Evolutionary conservation across 1,284 basidiomycete genomes (phyloP).

Genomic region (Apiotrichum akiyoshidainum): DNA sequence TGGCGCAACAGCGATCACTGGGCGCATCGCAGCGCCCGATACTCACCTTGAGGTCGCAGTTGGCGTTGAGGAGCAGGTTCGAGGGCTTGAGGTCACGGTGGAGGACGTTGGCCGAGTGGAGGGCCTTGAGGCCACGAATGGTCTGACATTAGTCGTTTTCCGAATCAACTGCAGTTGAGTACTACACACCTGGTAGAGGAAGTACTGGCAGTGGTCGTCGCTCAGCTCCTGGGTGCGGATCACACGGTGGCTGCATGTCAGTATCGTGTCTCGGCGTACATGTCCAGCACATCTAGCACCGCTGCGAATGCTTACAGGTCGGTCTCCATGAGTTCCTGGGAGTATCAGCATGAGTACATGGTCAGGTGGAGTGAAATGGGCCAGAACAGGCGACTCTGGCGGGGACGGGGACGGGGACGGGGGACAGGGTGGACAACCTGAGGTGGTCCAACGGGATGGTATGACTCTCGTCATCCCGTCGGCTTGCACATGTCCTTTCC

Average conservation of each 20-base stretch:
- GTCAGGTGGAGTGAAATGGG: background rate
- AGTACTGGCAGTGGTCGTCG: slow-evolving; percentile 92
- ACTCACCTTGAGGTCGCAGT: slow-evolving; percentile 85
- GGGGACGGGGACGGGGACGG: background rate
- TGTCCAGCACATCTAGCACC: no score
- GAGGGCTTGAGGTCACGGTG: slow-evolving; percentile 94
- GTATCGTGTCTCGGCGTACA: background rate
- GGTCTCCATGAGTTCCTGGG: slow-evolving; percentile 68
- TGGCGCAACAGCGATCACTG: background rate
- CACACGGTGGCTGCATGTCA: slow-evolving; percentile 56
- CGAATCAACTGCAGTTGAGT: background rate
- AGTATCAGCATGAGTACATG: background rate
- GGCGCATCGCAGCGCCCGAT: background rate
- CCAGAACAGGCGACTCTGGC: background rate
- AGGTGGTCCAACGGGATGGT: background rate
- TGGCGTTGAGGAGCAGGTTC: slow-evolving; percentile 86
- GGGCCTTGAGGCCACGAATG: slow-evolving; percentile 81
- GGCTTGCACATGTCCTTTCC: background rate
- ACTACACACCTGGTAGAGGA: slow-evolving; percentile 77
- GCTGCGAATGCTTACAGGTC: slow-evolving; percentile 54
- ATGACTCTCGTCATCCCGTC: background rate
- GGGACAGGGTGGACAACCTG: background rate
- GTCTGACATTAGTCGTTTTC: slow-evolving; percentile 55
- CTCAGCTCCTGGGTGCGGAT: slow-evolving; percentile 75
- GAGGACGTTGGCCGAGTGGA: slow-evolving; percentile 84